Percentiles rank a stretch among this genome's conserved stretches.
Evolutionary conservation across 179 eudicot species (phyloP).

Genomic region (Carnegiea gigantea): DNA sequence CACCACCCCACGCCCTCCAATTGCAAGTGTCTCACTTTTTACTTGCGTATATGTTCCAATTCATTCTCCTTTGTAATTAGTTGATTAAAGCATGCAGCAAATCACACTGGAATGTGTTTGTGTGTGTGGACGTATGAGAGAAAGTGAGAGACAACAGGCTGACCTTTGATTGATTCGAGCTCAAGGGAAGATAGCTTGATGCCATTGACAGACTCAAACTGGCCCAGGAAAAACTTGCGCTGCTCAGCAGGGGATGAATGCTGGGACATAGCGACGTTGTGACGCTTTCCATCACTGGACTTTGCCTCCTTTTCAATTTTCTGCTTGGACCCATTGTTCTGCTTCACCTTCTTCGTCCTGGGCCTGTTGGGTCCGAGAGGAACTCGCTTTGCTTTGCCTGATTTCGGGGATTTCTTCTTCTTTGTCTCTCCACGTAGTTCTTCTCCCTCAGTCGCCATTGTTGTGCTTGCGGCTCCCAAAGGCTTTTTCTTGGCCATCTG

Average conservation of each 20-base stretch:
- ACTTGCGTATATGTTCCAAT: neutral
- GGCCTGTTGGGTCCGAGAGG: constrained; percentile 35
- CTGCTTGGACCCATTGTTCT: constrained; percentile 18
- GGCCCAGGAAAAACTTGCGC: constrained; percentile 52
- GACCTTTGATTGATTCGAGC: constrained; percentile 61
- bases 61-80: neutral
- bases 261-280: neutral
- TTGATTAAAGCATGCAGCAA: neutral
- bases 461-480: constrained; percentile 5
- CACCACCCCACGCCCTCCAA: neutral
- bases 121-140: no score
- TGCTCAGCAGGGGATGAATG: constrained; percentile 42
- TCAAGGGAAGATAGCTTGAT: constrained; percentile 71
- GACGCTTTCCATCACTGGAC: constrained; percentile 19
- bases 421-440: constrained; percentile 6
- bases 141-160: neutral
- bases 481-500: neutral
- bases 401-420: constrained; percentile 13
- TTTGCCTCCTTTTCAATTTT: constrained; percentile 19
- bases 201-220: constrained; percentile 59
- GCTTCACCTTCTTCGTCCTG: constrained; percentile 17
- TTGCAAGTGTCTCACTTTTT: neutral
- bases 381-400: constrained; percentile 14
- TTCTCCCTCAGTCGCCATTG: constrained; percentile 15
- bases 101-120: neutral